phyloP scores from a whole-genome alignment of 2,329 filamentous ascomycete species.

The Alternaria sp. region DNA sequence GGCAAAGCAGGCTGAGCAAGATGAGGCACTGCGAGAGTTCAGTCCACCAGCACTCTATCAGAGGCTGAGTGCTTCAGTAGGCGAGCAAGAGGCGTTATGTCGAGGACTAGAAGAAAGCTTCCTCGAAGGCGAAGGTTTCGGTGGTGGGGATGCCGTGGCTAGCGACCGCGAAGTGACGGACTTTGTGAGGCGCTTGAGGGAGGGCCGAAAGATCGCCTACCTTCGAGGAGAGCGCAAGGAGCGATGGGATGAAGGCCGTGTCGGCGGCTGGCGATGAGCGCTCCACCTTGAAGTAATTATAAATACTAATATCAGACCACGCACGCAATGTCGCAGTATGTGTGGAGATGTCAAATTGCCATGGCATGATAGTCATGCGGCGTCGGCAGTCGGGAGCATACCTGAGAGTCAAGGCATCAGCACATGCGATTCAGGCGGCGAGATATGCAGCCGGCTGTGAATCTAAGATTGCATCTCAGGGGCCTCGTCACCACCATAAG shows the following conservation, averaged over 20 bases:
- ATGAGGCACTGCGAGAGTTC: slow-evolving; percentile 81
- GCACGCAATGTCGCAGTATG: neutral
- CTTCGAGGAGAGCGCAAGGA: slow-evolving; percentile 85
- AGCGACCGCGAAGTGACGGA: slow-evolving; percentile 84
- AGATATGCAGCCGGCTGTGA: neutral
- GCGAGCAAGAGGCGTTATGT: slow-evolving; percentile 83
- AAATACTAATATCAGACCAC: neutral
- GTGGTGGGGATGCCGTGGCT: slow-evolving; percentile 57
- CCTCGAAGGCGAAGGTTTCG: slow-evolving; percentile 64
- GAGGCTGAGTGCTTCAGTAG: slow-evolving; percentile 74
- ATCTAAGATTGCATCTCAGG: slow-evolving; percentile 5
- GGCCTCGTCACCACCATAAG: slow-evolving; percentile 7
- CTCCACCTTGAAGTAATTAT: neutral
- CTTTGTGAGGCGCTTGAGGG: slow-evolving; percentile 82
- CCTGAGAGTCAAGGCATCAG: neutral
- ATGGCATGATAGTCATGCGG: slow-evolving; percentile 3
- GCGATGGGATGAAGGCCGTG: slow-evolving; percentile 93
- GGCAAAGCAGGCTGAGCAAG: slow-evolving; percentile 87
- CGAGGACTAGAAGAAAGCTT: slow-evolving; percentile 91
- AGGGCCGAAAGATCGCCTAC: slow-evolving; percentile 79
- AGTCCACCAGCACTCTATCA: slow-evolving; percentile 87
- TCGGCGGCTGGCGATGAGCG: slow-evolving; percentile 81
- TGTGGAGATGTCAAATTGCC: neutral
- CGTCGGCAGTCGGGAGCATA: neutral
- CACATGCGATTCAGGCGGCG: slow-evolving; percentile 1